Evolutionary conservation across 805 yeast species (phyloP), one percentile per base, ranked within the genome.

Genomic region (Pichia cephalocereana): DNA sequence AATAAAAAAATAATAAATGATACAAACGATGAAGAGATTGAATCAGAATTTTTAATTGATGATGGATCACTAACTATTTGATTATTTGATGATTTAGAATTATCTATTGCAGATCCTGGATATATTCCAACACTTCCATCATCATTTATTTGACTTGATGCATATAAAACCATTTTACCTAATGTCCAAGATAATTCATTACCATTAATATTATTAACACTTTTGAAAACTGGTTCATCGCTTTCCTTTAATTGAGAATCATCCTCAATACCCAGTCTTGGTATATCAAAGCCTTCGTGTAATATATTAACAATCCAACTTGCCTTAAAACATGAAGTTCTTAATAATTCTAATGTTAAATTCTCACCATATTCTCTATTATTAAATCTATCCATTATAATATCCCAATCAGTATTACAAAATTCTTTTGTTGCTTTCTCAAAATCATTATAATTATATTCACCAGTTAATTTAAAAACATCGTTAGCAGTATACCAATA

Each of bases 401-500:
- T 59, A 3, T 62, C 54, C 97, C 98, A 93, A 44, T 81, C 79
- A 51, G 79, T 72, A 54, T 79, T 82, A 69, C 99, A 93, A 58
- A 82, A 89, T 32, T 74, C 73, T 51, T 76, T 75, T 4, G 89
- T 85, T 46, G 77, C 75, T 36, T 70, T 76, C 60, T 80, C 83
- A 59, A 86, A 88, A 38, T 74, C 69, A 37, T 76, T 72, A 60
- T 81, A 91, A 59, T 86, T 86, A 63, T 90, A 90, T 48, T 81
- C 87, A 14, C 97, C 98, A 3, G 95, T 91, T 69, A 88, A 75
- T 38, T 83, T 79, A 63, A 90, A 90, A 5, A 91, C 78, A 60
- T 91, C 98, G 58, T 89, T 86, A 4, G 96, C 90, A 0, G 97
- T 88, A 62, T 93, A 91, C 97, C 98, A 93, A 68, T 88, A 93